These are phyloP conservation scores for Ophiostoma himal-ulmi DNA, from an alignment of 2,329 filamentous ascomycete species.

Conservation along the genomic window DNA sequence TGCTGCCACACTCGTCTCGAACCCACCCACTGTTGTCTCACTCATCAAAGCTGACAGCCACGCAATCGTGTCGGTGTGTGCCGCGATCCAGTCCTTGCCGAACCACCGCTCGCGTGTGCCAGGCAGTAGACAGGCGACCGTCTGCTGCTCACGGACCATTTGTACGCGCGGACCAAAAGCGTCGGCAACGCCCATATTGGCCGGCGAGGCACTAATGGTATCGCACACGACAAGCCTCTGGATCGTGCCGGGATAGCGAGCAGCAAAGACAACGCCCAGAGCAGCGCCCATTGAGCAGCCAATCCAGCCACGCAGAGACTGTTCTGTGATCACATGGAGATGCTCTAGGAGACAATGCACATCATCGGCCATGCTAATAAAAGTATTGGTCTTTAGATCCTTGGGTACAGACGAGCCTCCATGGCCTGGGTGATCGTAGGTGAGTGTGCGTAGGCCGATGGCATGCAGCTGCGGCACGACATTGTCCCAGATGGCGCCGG, in stretches of 20 bases:
- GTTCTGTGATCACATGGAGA: neutral
- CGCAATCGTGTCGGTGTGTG: constrained; percentile 28
- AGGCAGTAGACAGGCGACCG: neutral
- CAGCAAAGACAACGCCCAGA: constrained; percentile 37
- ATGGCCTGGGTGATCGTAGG: constrained; percentile 42
- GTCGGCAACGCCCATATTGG: constrained; percentile 34
- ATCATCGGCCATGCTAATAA: too few species aligned
- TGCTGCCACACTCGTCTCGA: constrained; percentile 31
- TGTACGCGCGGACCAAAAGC: constrained; percentile 35
- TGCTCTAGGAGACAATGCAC: constrained; percentile 26
- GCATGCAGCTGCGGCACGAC: constrained; percentile 34
- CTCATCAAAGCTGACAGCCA: constrained; percentile 32
- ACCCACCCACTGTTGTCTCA: constrained; percentile 38
- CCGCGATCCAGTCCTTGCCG: constrained; percentile 36
- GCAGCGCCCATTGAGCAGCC: constrained; percentile 43
- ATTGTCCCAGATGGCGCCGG: constrained; percentile 37
- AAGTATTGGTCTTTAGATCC: constrained; percentile 33
- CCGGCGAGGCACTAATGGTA: constrained; percentile 38
- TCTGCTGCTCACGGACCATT: constrained; percentile 30
- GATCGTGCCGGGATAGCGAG: constrained; percentile 37
- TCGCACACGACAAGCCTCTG: constrained; percentile 38
- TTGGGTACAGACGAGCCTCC: constrained; percentile 36
- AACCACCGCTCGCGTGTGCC: constrained; percentile 24
- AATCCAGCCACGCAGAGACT: constrained; percentile 37
- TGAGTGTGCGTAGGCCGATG: constrained; percentile 37